These are phyloP conservation scores for Striga hermonthica DNA, from an alignment of 305 asterid species.

Conservation along the genomic window DNA sequence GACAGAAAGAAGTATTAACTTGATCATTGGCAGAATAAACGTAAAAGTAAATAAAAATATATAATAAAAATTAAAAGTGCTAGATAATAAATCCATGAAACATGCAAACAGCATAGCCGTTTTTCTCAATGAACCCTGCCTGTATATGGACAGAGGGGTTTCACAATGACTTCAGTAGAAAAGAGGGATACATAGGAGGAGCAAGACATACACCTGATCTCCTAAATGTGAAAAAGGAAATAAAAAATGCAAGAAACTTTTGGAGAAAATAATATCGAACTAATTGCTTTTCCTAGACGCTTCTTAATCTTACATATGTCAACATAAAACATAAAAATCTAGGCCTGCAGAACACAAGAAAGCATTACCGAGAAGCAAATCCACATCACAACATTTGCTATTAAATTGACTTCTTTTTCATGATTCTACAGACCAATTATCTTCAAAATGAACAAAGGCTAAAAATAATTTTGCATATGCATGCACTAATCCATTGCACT, in stretches of 20 bases:
- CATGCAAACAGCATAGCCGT: too few relatives aligned
- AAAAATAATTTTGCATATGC: not conserved
- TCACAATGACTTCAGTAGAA: constrained; percentile 6
- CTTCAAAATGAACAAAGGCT: constrained; percentile 11
- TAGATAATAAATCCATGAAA: not conserved
- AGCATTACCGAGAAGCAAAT: not conserved
- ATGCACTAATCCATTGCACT: not conserved
- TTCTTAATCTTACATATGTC: not conserved
- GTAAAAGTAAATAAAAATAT: too few relatives aligned
- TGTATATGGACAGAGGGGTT: not conserved
- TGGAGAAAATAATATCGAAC: not conserved
- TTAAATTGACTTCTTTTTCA: constrained; percentile 10
- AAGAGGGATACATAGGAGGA: not conserved
- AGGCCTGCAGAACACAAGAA: not conserved
- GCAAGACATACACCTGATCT: too few relatives aligned
- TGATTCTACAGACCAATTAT: constrained; percentile 24
- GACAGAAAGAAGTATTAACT: constrained; percentile 16
- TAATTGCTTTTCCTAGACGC: constrained; percentile 14
- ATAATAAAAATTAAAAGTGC: not conserved
- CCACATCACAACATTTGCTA: constrained; percentile 20
- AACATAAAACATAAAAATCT: constrained; percentile 4
- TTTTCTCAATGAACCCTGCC: not conserved
- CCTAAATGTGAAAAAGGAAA: not conserved
- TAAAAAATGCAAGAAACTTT: not conserved
- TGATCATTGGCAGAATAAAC: constrained; percentile 14